Base-by-base conservation (phyloP, 371 early-diverging fungal genomes). In the Mortierella sp. region DNA sequence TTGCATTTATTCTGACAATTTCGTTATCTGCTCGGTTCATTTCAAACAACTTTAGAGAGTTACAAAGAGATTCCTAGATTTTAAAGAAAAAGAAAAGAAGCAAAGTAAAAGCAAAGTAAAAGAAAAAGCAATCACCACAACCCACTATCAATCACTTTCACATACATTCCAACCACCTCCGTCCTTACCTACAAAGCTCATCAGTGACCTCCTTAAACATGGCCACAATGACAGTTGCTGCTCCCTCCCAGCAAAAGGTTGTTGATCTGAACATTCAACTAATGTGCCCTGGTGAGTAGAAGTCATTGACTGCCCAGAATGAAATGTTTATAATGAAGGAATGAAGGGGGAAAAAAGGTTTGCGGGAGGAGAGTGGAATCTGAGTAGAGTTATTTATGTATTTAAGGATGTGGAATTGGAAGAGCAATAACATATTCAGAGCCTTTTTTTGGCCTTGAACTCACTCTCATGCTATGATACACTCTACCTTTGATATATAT, bases 251-350 rank as follows among this genome's bases (percentile, higher is more conserved):
- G 56, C 61, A 60, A 56, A 74, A 53, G 66, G 26, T 71, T 37
- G 75, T 80, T 22, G 81, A 80, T 53, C 71, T 80, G 43, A 80
- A 80, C 49, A 64, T 80, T 37, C 75, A 80, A 28, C 53, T 80
- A 61, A 64, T 71, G 72, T 80, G 81, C 40, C 81, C 81, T 61
- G 81, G 81, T 80, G 75, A 80, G 81, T 71, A 29, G 47, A 19
- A 12, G 19, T 19, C 22, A 34, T 13, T 53, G 53, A 29, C 17
- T 53, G 29, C 29, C 29, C 49, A 22, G 22, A 40, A 40, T 15
- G 40, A 40, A 40, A 40, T 40, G 40, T 40, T 15, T n/a, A n/a
- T n/a, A n/a, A n/a, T n/a, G n/a, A n/a, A n/a, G n/a, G 23, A 49
- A 49, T 49, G 19, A 22, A 19, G 19, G n/a, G 12, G 23, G 17